Percentiles rank a stretch among this genome's conserved stretches.
These are phyloP conservation scores for Alternaria tenuissima DNA, from an alignment of 2,329 filamentous ascomycete genomes.

Conservation along the genomic window DNA sequence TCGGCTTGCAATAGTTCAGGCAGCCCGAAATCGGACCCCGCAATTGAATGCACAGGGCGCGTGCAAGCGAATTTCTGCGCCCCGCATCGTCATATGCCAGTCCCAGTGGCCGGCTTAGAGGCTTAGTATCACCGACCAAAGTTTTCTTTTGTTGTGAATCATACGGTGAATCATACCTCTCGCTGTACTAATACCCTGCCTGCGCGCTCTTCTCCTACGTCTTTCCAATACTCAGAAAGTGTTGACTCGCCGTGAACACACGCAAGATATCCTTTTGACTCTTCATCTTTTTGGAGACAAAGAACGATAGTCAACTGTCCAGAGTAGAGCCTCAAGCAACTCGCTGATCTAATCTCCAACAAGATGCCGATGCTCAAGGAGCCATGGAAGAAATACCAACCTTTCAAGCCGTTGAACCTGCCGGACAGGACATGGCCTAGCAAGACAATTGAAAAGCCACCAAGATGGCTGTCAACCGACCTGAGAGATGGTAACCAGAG, in stretches of 20 bases:
- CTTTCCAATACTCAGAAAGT: background rate
- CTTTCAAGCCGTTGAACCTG: conserved; percentile 71
- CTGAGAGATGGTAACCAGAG: conserved; percentile 94
- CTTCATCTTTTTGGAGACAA: background rate
- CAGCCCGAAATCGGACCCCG: conserved; percentile 24
- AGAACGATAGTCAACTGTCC: background rate
- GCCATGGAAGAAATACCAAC: conserved; percentile 78
- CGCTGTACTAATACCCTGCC: conserved; percentile 8
- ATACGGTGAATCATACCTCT: conserved; percentile 27
- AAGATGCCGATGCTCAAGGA: conserved; percentile 69
- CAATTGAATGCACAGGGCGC: conserved; percentile 16
- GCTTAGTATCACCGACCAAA: conserved; percentile 22
- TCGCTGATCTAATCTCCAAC: conserved; percentile 1
- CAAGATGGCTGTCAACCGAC: conserved; percentile 89
- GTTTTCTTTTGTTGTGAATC: conserved; percentile 28
- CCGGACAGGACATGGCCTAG: conserved; percentile 83
- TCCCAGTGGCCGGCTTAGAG: conserved; percentile 9
- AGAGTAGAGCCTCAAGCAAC: background rate
- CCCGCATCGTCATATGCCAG: conserved; percentile 29
- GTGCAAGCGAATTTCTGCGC: conserved; percentile 21
- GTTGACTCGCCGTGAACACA: background rate
- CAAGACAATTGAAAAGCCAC: conserved; percentile 82
- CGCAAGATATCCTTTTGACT: background rate
- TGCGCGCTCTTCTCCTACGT: background rate
- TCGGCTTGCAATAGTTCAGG: background rate